phyloP scores from a whole-genome alignment of 169 alveolate species.

The Toxoplasma gondii region DNA sequence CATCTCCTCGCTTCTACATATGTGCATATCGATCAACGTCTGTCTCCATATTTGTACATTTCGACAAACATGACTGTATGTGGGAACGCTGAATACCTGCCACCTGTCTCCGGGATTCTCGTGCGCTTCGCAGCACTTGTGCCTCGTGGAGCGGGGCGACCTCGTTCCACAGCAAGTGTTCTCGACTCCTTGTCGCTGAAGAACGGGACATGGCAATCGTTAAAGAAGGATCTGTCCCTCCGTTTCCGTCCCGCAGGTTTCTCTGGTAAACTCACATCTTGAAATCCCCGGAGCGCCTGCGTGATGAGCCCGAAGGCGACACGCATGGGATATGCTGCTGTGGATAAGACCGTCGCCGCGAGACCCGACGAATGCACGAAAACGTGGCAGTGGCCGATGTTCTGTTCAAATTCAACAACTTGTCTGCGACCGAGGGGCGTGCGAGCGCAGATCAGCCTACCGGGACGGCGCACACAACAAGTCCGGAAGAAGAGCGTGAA shows the following conservation, averaged over 20 bases:
- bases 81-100: neutral
- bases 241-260: neutral
- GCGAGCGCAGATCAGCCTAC: conserved; percentile 83
- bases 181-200: neutral
- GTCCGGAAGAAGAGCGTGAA: conserved; percentile 16
- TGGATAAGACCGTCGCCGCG: conserved; percentile 76
- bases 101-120: neutral
- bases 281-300: conserved; percentile 63
- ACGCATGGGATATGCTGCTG: conserved; percentile 82
- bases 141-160: too few relatives aligned
- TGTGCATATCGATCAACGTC: too few relatives aligned
- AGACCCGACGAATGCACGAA: conserved; percentile 74
- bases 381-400: conserved; percentile 74
- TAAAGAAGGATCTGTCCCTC: neutral
- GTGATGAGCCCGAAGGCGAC: conserved; percentile 82
- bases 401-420: conserved; percentile 85
- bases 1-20: too few relatives aligned
- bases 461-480: conserved; percentile 51
- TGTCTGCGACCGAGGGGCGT: conserved; percentile 88
- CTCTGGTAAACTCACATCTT: conserved; percentile 35
- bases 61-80: neutral
- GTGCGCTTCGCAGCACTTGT: too few relatives aligned
- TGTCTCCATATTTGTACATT: neutral
- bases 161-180: too few relatives aligned
- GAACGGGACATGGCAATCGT: too few relatives aligned